Conservation (phyloP, 768 basidiomycete genomes). For the Auriscalpium vulgare region DNA sequence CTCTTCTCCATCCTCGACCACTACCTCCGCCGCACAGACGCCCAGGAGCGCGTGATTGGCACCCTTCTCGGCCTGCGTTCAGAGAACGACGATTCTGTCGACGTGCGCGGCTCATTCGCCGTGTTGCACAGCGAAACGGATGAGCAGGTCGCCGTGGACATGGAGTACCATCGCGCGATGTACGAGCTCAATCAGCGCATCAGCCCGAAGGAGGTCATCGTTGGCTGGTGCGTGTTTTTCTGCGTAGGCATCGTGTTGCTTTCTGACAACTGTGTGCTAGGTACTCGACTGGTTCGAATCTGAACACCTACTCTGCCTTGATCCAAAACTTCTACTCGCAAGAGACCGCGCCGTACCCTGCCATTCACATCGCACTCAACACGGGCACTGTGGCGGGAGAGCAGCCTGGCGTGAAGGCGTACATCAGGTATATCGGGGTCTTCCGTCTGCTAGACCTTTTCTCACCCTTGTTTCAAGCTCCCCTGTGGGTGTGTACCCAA, state of each 20-base stretch:
- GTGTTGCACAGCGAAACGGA: slow-evolving; percentile 88
- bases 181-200: slow-evolving; percentile 84
- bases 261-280: slow-evolving; percentile 27
- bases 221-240: slow-evolving; percentile 74
- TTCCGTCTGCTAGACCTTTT: not conserved
- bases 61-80: slow-evolving; percentile 84
- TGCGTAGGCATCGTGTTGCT: not conserved
- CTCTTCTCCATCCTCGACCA: slow-evolving; percentile 95
- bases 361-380: slow-evolving; percentile 87
- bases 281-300: slow-evolving; percentile 87
- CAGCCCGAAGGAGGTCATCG: slow-evolving; percentile 81
- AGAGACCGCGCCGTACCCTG: slow-evolving; percentile 82
- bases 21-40: slow-evolving; percentile 79
- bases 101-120: slow-evolving; percentile 81
- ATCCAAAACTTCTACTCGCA: slow-evolving; percentile 97
- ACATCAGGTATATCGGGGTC: slow-evolving; percentile 54
- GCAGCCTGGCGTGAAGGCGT: slow-evolving; percentile 76
- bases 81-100: slow-evolving; percentile 41
- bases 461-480: slow-evolving; percentile 40
- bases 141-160: slow-evolving; percentile 92
- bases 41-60: slow-evolving; percentile 87
- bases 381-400: slow-evolving; percentile 62
- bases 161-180: slow-evolving; percentile 93
- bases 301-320: slow-evolving; percentile 92
- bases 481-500: slow-evolving; percentile 81